Percentiles rank a stretch among this genome's conserved stretches.
These are phyloP conservation scores for Lactarius trivialis DNA, from an alignment of 768 basidiomycete genomes.

Conservation along the genomic window DNA sequence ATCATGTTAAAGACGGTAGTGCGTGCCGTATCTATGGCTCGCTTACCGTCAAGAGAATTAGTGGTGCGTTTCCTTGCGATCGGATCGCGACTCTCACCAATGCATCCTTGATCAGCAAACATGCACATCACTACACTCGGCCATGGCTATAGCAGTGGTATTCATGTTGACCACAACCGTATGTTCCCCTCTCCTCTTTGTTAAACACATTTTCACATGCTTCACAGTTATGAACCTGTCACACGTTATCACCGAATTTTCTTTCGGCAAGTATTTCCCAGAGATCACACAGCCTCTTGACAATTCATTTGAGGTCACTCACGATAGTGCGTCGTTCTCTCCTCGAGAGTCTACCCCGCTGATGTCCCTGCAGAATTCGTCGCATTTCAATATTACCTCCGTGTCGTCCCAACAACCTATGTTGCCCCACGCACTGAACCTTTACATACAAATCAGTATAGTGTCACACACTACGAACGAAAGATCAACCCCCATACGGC, in stretches of 20 bases:
- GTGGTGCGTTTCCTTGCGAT: constrained; percentile 41
- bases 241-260: constrained; percentile 94
- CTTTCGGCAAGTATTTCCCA: constrained; percentile 94
- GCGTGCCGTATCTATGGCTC: constrained; percentile 87
- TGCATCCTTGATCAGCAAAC: constrained; percentile 50
- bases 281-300: constrained; percentile 94
- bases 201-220: not conserved
- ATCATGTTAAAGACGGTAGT: constrained; percentile 56
- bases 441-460: constrained; percentile 79
- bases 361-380: constrained; percentile 55
- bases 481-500: constrained; percentile 66
- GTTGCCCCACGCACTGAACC: constrained; percentile 62
- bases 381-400: constrained; percentile 91
- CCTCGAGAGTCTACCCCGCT: not conserved
- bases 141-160: constrained; percentile 83
- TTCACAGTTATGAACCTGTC: constrained; percentile 87
- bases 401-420: constrained; percentile 94
- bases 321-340: constrained; percentile 48
- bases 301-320: constrained; percentile 71
- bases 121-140: constrained; percentile 92
- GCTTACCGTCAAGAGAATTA: constrained; percentile 81
- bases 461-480: constrained; percentile 87
- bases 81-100: not conserved
- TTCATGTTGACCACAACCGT: constrained; percentile 87
- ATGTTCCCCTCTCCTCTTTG: constrained; percentile 28